Percentiles rank a stretch among this genome's conserved stretches.
phyloP scores from a whole-genome alignment of 176 grass and related monocot species.

The Carex cristatella region DNA sequence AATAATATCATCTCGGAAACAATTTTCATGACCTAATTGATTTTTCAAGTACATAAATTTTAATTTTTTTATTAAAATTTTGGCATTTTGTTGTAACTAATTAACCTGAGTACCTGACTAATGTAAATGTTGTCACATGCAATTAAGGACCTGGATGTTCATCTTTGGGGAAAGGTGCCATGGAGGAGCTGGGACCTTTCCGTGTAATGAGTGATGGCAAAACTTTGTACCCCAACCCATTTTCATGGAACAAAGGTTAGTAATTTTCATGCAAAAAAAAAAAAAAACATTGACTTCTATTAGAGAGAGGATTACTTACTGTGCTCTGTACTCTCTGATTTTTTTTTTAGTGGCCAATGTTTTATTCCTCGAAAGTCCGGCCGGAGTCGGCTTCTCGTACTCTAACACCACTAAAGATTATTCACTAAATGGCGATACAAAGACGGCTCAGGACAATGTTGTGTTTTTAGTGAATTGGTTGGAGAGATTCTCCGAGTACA shows the following conservation, averaged over 20 bases:
- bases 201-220: slow-evolving; percentile 79
- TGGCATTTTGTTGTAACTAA: neutral
- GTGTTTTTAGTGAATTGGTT: slow-evolving; percentile 61
- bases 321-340: neutral
- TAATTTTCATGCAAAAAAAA: neutral
- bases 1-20: neutral
- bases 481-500: slow-evolving; percentile 79
- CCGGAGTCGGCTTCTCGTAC: slow-evolving; percentile 89
- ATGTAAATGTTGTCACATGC: neutral
- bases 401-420: slow-evolving; percentile 91
- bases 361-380: slow-evolving; percentile 91
- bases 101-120: neutral
- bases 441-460: slow-evolving; percentile 53
- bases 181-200: slow-evolving; percentile 90
- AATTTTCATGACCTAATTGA: neutral
- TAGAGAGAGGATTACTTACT: neutral
- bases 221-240: slow-evolving; percentile 70
- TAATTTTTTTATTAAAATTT: neutral
- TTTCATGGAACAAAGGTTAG: slow-evolving; percentile 69
- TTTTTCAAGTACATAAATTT: neutral
- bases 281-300: neutral
- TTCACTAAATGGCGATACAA: slow-evolving; percentile 39
- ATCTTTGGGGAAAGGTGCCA: slow-evolving; percentile 79
- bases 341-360: slow-evolving; percentile 55
- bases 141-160: slow-evolving; percentile 66